Percentiles rank a stretch among this genome's conserved stretches.
Evolutionary conservation across 192 early-diverging fungal species (phyloP).

Genomic region (Backusella tuberculispora): DNA sequence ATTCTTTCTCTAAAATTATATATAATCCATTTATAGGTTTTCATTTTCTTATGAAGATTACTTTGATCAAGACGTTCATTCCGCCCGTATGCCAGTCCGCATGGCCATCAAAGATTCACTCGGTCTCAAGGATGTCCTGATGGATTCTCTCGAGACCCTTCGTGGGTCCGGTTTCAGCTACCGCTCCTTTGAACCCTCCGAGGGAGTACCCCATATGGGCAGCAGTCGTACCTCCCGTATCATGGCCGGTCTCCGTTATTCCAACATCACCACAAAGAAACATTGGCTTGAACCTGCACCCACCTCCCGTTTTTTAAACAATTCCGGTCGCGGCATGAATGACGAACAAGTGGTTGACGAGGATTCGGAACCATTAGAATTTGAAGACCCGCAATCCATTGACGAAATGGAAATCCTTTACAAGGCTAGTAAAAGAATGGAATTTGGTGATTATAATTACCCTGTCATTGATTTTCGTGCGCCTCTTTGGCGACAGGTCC

Average conservation of each 20-base stretch:
- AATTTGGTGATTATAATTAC: slow-evolving; percentile 61
- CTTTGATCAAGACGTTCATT: slow-evolving; percentile 65
- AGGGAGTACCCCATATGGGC: slow-evolving; percentile 60
- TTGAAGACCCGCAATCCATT: slow-evolving; percentile 41
- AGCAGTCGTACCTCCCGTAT: slow-evolving; percentile 58
- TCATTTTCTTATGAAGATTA: slow-evolving; percentile 88
- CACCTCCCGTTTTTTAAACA: slow-evolving; percentile 23
- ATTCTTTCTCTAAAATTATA: slow-evolving; percentile 65
- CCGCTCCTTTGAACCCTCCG: slow-evolving; percentile 75
- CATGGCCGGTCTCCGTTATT: slow-evolving; percentile 61
- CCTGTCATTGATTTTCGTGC: slow-evolving; percentile 50
- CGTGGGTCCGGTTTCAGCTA: slow-evolving; percentile 80
- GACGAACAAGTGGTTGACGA: slow-evolving; percentile 17
- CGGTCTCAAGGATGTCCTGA: slow-evolving; percentile 82
- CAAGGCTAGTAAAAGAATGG: slow-evolving; percentile 41
- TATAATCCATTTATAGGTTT: slow-evolving; percentile 28
- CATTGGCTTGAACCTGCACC: slow-evolving; percentile 57
- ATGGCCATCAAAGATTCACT: slow-evolving; percentile 82
- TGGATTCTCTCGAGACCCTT: slow-evolving; percentile 80
- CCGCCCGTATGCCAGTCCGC: slow-evolving; percentile 73
- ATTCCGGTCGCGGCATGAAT: slow-evolving; percentile 24
- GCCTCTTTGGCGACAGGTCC: slow-evolving; percentile 36
- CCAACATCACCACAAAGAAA: slow-evolving; percentile 54
- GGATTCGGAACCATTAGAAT: slow-evolving; percentile 30
- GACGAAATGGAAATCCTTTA: slow-evolving; percentile 53